These are phyloP conservation scores for Vitis hybrid DNA, from an alignment of 177 flowering plant species.

Conservation along the genomic window DNA sequence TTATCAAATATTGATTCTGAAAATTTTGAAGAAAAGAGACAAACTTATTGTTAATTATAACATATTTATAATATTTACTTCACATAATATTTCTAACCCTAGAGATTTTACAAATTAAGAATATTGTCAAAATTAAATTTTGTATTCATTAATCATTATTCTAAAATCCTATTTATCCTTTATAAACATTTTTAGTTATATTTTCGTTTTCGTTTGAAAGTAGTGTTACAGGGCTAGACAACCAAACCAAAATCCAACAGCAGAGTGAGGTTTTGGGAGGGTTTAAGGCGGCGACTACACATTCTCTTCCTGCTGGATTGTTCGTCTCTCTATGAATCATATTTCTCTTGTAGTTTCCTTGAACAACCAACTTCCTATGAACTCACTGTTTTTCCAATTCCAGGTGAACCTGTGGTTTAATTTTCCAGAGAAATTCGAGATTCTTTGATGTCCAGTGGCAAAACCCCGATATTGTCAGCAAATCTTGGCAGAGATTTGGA, in stretches of 20 bases:
- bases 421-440: not conserved
- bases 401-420: not conserved
- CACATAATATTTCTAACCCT: no score
- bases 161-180: no score
- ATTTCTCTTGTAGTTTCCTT: not conserved
- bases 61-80: no score
- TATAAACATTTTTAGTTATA: no score
- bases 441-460: conserved; percentile 40
- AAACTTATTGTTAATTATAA: no score
- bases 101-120: no score
- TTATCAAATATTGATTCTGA: no score
- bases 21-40: not conserved
- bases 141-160: no score
- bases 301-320: not conserved
- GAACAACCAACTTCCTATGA: conserved; percentile 1
- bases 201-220: no score
- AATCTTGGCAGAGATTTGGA: conserved; percentile 14
- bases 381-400: not conserved
- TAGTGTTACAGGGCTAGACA: not conserved
- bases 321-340: conserved; percentile 11
- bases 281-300: conserved; percentile 30
- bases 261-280: conserved; percentile 32
- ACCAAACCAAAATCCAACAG: not conserved
- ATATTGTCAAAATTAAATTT: no score
- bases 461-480: conserved; percentile 20